Evolutionary conservation across 2,329 filamentous ascomycete genomes (phyloP).

Genomic region (Dothiorella sarmentorum): DNA sequence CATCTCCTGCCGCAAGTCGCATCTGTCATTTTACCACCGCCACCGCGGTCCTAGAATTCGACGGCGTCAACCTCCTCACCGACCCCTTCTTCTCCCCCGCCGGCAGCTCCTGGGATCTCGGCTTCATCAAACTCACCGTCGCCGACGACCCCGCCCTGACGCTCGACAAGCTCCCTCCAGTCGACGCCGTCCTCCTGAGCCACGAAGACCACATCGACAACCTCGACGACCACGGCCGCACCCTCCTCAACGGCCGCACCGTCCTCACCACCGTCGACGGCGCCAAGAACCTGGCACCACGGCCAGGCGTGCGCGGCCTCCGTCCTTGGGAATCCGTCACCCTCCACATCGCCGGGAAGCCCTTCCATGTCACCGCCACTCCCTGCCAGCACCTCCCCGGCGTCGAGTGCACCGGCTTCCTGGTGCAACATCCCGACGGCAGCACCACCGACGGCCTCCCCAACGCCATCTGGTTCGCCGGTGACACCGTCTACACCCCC

Average conservation of each 20-base stretch:
- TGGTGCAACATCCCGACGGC: slow-evolving; percentile 39
- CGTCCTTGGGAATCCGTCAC: slow-evolving; percentile 30
- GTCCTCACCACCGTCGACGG: slow-evolving; percentile 49
- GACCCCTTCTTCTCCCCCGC: slow-evolving; percentile 28
- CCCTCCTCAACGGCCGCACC: slow-evolving; percentile 44
- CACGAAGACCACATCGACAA: slow-evolving; percentile 53
- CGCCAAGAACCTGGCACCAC: slow-evolving; percentile 42
- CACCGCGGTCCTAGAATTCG: slow-evolving; percentile 44
- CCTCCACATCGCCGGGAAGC: slow-evolving; percentile 30
- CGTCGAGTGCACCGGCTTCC: slow-evolving; percentile 46
- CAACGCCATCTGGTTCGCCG: slow-evolving; percentile 50
- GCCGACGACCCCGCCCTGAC: slow-evolving; percentile 32
- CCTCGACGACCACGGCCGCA: slow-evolving; percentile 46
- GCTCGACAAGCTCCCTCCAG: slow-evolving; percentile 41
- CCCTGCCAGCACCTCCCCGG: slow-evolving; percentile 45
- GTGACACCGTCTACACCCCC: slow-evolving; percentile 48
- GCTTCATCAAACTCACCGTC: slow-evolving; percentile 2
- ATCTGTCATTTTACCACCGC: no score
- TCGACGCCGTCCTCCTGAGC: slow-evolving; percentile 50
- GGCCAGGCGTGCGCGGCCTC: slow-evolving; percentile 38
- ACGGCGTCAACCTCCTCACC: slow-evolving; percentile 26
- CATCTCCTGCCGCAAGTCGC: no score
- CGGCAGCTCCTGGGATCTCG: slow-evolving; percentile 11
- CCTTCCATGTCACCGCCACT: slow-evolving; percentile 42
- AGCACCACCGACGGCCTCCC: slow-evolving; percentile 38